Percentiles rank a stretch among this genome's conserved stretches.
These are phyloP conservation scores for Collariella sp. DNA, from an alignment of 495 filamentous ascomycete genomes.

Conservation along the genomic window DNA sequence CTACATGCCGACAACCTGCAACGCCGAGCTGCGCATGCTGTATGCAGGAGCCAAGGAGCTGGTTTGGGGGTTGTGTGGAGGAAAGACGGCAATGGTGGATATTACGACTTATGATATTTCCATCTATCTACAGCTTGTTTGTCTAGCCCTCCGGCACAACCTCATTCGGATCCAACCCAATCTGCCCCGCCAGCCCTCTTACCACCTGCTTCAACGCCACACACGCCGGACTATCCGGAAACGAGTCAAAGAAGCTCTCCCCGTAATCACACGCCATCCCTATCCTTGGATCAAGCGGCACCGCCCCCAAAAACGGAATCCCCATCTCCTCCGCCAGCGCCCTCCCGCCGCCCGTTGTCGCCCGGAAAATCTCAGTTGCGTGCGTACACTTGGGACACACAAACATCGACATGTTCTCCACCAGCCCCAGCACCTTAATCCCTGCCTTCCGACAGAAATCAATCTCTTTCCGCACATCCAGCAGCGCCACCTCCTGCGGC, in stretches of 20 bases:
- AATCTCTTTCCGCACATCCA: conserved; percentile 93
- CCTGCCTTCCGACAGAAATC: conserved; percentile 95
- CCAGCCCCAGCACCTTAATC: conserved; percentile 76
- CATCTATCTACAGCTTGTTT: neutral
- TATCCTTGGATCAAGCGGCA: conserved; percentile 90
- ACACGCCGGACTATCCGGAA: conserved; percentile 84
- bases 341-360: conserved; percentile 81
- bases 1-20: conserved; percentile 85
- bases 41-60: conserved; percentile 93
- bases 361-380: conserved; percentile 76
- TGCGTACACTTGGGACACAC: conserved; percentile 85
- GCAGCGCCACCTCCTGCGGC: conserved; percentile 84
- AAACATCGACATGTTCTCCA: conserved; percentile 97
- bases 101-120: conserved; percentile 7
- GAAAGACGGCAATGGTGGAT: neutral
- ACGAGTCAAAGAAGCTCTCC: conserved; percentile 92
- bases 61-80: conserved; percentile 41
- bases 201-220: conserved; percentile 70
- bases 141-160: conserved; percentile 31
- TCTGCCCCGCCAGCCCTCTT: conserved; percentile 51
- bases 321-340: conserved; percentile 73
- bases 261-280: conserved; percentile 95
- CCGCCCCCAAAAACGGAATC: conserved; percentile 78
- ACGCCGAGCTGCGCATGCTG: conserved; percentile 75
- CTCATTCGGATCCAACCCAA: conserved; percentile 44